phyloP scores from a whole-genome alignment of 176 grass and related monocot species.

The Themeda triandra region DNA sequence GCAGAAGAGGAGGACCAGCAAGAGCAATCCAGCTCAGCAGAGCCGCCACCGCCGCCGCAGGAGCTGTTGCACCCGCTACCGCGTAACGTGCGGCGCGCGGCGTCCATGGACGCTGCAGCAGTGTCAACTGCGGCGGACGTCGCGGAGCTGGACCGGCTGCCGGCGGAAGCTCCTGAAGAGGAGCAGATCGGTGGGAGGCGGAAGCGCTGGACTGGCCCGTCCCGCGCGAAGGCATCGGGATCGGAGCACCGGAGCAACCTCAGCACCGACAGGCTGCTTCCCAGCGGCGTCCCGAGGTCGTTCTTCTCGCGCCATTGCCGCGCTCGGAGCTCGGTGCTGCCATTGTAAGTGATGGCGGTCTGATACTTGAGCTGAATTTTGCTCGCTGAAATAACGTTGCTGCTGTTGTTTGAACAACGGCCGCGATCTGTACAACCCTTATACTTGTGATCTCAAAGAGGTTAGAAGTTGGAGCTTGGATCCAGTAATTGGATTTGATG shows the following conservation, averaged over 20 bases:
- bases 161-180: constrained; percentile 36
- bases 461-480: not conserved
- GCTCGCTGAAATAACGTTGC: constrained; percentile 10
- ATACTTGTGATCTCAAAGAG: constrained; percentile 36
- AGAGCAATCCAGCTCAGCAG: not conserved
- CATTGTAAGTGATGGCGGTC: constrained; percentile 48
- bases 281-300: constrained; percentile 31
- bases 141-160: constrained; percentile 13
- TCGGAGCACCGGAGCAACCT: constrained; percentile 3
- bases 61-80: not conserved
- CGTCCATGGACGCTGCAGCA: constrained; percentile 53
- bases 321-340: constrained; percentile 57
- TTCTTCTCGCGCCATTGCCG: constrained; percentile 70
- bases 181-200: constrained; percentile 24
- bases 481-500: constrained; percentile 1
- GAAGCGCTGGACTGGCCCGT: constrained; percentile 18
- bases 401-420: not conserved
- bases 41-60: not conserved
- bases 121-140: constrained; percentile 15
- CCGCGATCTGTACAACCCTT: not conserved
- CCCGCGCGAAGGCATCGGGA: constrained; percentile 3
- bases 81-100: constrained; percentile 49
- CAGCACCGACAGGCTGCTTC: constrained; percentile 26
- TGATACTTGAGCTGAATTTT: constrained; percentile 25
- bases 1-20: not conserved